Conservation (phyloP, 768 basidiomycete genomes). For the Tylopilus rubrobrunneus region DNA sequence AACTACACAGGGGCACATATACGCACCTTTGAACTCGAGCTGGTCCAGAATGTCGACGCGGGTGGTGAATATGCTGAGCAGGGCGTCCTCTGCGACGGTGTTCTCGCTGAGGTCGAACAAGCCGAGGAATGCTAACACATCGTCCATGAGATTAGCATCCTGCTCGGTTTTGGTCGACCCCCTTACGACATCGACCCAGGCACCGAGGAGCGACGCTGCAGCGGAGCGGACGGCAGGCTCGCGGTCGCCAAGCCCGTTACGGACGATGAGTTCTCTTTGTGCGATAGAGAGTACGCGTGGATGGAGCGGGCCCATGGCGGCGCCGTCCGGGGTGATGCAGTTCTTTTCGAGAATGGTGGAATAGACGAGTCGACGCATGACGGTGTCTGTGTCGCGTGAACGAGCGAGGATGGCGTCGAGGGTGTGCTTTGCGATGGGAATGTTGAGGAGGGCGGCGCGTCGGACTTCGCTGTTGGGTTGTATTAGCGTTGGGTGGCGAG, state of each 20-base stretch:
- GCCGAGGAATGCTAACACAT: constrained; percentile 45
- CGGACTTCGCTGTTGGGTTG: constrained; percentile 74
- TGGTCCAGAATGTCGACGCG: constrained; percentile 62
- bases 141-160: constrained; percentile 33
- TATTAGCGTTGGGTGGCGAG: background rate
- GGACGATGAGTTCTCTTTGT: constrained; percentile 75
- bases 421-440: constrained; percentile 53
- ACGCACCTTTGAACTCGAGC: constrained; percentile 66
- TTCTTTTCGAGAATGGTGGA: constrained; percentile 49
- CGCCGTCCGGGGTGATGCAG: constrained; percentile 28
- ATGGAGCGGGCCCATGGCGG: constrained; percentile 54
- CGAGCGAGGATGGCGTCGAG: constrained; percentile 69
- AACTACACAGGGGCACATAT: background rate
- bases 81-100: constrained; percentile 67
- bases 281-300: constrained; percentile 61
- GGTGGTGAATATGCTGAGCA: constrained; percentile 67
- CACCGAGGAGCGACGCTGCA: constrained; percentile 64
- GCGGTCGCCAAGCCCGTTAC: constrained; percentile 83
- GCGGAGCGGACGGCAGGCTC: constrained; percentile 70
- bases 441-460: constrained; percentile 67
- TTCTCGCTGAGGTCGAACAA: constrained; percentile 59
- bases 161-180: constrained; percentile 35
- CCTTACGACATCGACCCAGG: constrained; percentile 66
- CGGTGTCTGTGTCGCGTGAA: constrained; percentile 73
- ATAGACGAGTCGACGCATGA: constrained; percentile 73